phyloP scores from a whole-genome alignment of 1,284 basidiomycete species.

The Puccinia coronata region DNA sequence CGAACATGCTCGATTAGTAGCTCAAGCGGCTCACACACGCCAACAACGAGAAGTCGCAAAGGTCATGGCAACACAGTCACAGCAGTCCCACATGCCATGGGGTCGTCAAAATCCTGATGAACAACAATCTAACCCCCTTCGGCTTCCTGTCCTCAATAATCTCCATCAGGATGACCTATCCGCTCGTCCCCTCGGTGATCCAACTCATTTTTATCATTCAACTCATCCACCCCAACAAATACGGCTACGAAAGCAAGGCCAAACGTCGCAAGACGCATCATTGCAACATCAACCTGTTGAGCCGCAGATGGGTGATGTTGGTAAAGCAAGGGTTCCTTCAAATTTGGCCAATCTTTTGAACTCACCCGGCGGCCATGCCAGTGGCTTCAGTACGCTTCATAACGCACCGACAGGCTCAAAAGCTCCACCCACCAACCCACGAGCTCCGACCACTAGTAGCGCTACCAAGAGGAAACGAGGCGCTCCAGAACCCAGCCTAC shows the following conservation, averaged over 20 bases:
- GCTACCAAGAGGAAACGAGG: slow-evolving; percentile 39
- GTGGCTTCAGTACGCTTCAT: slow-evolving; percentile 2
- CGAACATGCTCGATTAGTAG: slow-evolving; percentile 26
- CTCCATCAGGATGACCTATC: neutral
- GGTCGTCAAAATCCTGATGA: neutral
- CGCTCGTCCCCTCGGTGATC: neutral
- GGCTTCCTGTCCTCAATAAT: neutral
- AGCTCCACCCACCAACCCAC: slow-evolving; percentile 19
- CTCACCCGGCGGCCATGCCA: slow-evolving; percentile 35
- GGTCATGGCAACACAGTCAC: neutral
- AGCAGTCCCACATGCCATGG: neutral
- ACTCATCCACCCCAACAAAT: slow-evolving; percentile 2
- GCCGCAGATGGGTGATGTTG: slow-evolving; percentile 1
- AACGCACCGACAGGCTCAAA: neutral
- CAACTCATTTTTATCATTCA: neutral
- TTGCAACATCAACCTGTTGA: neutral
- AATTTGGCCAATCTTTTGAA: slow-evolving; percentile 50
- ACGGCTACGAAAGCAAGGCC: neutral
- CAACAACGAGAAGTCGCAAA: neutral
- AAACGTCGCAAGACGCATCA: neutral
- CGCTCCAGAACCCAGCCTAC: slow-evolving; percentile 3
- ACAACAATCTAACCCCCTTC: neutral
- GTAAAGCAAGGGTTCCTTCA: slow-evolving; percentile 38
- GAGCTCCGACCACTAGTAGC: neutral
- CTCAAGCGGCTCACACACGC: neutral